A percentile compares a stretch with the other conserved stretches of the same genome.
Evolutionary conservation across 1,139 yeast species (phyloP).

Genomic region (Saccharomyces pastorianus): DNA sequence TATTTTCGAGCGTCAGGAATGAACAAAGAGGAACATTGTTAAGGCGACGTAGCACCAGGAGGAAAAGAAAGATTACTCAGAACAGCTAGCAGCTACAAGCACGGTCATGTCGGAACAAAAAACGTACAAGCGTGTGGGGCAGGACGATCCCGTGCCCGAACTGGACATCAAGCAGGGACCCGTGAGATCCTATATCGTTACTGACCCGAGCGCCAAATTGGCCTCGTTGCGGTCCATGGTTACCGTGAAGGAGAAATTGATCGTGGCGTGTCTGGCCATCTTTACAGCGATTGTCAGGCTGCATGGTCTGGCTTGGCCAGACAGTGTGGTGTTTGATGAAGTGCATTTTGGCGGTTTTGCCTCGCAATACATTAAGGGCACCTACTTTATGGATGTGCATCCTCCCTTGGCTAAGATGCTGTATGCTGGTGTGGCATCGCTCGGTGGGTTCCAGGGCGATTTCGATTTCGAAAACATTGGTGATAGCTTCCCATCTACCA

Average conservation of each 20-base stretch:
- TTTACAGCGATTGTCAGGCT: conserved; percentile 53
- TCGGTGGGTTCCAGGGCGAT: conserved; percentile 73
- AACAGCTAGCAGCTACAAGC: conserved; percentile 1
- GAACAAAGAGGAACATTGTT: background rate
- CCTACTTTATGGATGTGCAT: conserved; percentile 84
- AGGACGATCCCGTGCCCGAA: conserved; percentile 40
- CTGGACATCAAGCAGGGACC: conserved; percentile 37
- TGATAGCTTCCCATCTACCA: conserved; percentile 46
- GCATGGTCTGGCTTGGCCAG: conserved; percentile 55
- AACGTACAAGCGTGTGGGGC: background rate
- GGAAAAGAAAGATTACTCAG: background rate
- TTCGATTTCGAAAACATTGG: conserved; percentile 71
- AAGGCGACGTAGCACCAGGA: background rate
- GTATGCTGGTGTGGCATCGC: conserved; percentile 63
- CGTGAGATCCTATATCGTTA: conserved; percentile 34
- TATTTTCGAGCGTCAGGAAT: background rate
- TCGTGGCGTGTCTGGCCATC: conserved; percentile 44
- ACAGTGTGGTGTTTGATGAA: conserved; percentile 88
- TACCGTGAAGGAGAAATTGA: conserved; percentile 33
- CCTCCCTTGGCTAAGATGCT: conserved; percentile 91
- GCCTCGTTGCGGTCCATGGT: conserved; percentile 33
- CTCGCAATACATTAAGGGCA: conserved; percentile 60
- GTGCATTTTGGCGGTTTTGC: conserved; percentile 80
- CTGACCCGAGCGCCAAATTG: conserved; percentile 39
- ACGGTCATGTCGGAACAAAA: conserved; percentile 1